phyloP scores from a whole-genome alignment of 2,329 filamentous ascomycete genomes.

The Pezicula radicicola region DNA sequence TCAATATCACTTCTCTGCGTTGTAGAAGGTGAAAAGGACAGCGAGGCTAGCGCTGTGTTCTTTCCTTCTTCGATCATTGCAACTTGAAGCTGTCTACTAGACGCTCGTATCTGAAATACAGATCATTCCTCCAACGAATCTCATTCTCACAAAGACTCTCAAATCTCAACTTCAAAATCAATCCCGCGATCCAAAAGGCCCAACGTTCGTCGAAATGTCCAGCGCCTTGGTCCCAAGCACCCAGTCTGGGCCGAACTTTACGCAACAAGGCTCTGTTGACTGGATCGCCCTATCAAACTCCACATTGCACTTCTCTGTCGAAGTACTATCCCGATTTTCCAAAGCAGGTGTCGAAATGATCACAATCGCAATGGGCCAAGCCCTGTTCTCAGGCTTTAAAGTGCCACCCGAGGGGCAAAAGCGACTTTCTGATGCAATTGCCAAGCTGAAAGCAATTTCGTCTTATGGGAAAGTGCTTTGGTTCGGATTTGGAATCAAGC shows the following conservation, averaged over 20 bases:
- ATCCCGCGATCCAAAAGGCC: too few relatives aligned
- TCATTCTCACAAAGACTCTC: too few relatives aligned
- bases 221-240: neutral
- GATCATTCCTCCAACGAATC: too few relatives aligned
- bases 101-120: too few relatives aligned
- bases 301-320: slow-evolving; percentile 10
- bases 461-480: slow-evolving; percentile 14
- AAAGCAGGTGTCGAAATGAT: slow-evolving; percentile 13
- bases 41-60: too few relatives aligned
- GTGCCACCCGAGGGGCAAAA: slow-evolving; percentile 6
- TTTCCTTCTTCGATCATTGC: too few relatives aligned
- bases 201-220: neutral
- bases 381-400: slow-evolving; percentile 9
- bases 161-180: too few relatives aligned
- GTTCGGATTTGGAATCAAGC: slow-evolving; percentile 21
- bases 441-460: slow-evolving; percentile 9
- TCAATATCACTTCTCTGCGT: too few relatives aligned
- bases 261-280: slow-evolving; percentile 14
- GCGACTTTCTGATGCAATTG: slow-evolving; percentile 2
- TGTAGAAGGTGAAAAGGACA: too few relatives aligned
- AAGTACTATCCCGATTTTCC: slow-evolving; percentile 11
- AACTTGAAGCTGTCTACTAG: too few relatives aligned
- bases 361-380: slow-evolving; percentile 13
- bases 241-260: neutral
- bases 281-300: slow-evolving; percentile 13